phyloP scores from a whole-genome alignment of 2,329 filamentous ascomycete species.

The Colletotrichum sp. region DNA sequence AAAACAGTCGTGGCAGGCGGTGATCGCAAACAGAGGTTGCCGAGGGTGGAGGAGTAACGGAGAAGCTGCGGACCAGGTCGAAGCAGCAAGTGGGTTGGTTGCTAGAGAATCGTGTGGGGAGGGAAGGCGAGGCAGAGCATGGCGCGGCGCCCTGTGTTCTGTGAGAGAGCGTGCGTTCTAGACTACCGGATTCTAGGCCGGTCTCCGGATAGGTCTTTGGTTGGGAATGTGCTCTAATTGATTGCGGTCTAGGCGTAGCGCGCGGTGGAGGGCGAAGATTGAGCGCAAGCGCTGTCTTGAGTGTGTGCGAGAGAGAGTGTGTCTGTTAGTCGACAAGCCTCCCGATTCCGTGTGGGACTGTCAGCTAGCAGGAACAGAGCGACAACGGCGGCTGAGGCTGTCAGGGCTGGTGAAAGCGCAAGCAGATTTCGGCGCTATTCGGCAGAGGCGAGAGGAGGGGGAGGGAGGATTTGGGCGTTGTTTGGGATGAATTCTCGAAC shows the following conservation, averaged over 20 bases:
- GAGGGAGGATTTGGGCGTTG: not conserved
- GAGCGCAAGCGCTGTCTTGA: not conserved
- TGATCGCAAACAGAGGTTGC: not conserved
- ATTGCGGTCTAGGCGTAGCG: slow-evolving; percentile 5
- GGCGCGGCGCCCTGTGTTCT: slow-evolving; percentile 3
- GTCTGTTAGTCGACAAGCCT: slow-evolving; percentile 5
- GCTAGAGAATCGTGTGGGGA: slow-evolving; percentile 13
- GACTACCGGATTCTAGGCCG: slow-evolving; percentile 2
- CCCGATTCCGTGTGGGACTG: not conserved
- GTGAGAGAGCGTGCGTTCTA: not conserved
- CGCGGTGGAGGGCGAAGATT: not conserved
- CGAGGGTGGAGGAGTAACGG: not conserved
- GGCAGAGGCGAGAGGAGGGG: not conserved
- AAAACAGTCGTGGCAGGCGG: not conserved
- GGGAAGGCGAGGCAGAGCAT: slow-evolving; percentile 7
- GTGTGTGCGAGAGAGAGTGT: not conserved
- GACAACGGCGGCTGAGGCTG: slow-evolving; percentile 11
- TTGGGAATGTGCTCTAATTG: slow-evolving; percentile 16
- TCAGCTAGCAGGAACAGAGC: not conserved
- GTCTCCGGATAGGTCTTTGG: not conserved
- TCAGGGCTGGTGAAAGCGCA: slow-evolving; percentile 6
- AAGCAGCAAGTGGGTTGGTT: not conserved
- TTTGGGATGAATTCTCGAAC: slow-evolving; percentile 2
- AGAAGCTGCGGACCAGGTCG: not conserved
- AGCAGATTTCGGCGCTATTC: not conserved